A percentile compares a stretch with the other conserved stretches of the same genome.
phyloP scores from a whole-genome alignment of 768 basidiomycete species.

The Candolleomyces aberdarensis region DNA sequence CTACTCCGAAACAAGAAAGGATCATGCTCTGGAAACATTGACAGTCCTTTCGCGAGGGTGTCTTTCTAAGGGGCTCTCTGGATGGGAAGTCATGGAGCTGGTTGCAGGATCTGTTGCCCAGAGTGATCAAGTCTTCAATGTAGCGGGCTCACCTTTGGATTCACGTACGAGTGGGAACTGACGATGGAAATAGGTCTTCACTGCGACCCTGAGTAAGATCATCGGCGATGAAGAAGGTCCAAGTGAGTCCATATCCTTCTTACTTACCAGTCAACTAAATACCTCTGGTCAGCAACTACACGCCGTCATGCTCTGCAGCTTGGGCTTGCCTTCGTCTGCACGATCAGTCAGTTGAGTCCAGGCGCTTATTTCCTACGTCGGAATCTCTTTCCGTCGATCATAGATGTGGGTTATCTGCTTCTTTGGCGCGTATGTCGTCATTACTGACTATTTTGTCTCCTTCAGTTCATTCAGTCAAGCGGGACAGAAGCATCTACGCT shows the following conservation, averaged over 20 bases:
- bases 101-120: conserved; percentile 57
- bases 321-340: conserved; percentile 55
- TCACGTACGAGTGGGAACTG: neutral
- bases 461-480: conserved; percentile 53
- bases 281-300: conserved; percentile 32
- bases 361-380: conserved; percentile 68
- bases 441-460: neutral
- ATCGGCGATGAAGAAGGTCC: conserved; percentile 44
- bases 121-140: conserved; percentile 60
- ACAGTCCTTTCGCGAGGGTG: conserved; percentile 43
- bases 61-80: conserved; percentile 55
- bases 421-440: neutral
- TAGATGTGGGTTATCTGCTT: conserved; percentile 35
- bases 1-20: conserved; percentile 34
- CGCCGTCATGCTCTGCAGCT: conserved; percentile 57
- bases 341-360: conserved; percentile 60
- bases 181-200: conserved; percentile 39
- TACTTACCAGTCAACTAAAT: neutral
- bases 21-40: conserved; percentile 51
- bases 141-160: conserved; percentile 6
- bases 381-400: conserved; percentile 57
- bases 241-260: conserved; percentile 27
- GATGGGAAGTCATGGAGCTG: conserved; percentile 73
- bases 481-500: conserved; percentile 56
- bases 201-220: conserved; percentile 42